Conservation (phyloP, 352 stramenopile species). For the Phytophthora litchii region DNA sequence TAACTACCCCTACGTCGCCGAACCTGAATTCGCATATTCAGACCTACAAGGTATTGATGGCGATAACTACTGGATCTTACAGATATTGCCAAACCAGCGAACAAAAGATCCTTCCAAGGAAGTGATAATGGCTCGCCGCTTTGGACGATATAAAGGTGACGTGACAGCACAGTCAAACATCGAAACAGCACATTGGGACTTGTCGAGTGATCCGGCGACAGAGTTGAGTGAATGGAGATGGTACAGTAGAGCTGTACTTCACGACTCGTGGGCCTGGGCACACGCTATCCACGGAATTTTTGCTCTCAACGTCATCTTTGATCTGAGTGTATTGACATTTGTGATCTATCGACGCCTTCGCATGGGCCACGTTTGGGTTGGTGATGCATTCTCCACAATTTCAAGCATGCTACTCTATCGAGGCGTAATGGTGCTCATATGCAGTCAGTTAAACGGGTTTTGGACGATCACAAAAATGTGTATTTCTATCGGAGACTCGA, state of each 20-base stretch:
- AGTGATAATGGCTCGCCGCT: constrained; percentile 36
- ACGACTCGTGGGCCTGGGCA: constrained; percentile 53
- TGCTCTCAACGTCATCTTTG: constrained; percentile 29
- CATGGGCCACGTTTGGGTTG: constrained; percentile 43
- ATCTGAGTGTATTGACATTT: constrained; percentile 36
- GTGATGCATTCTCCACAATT: constrained; percentile 46
- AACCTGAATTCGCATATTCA: constrained; percentile 24
- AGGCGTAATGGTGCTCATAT: constrained; percentile 38
- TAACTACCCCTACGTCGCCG: constrained; percentile 35
- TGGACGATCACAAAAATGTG: constrained; percentile 42
- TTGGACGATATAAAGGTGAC: constrained; percentile 40
- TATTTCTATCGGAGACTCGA: constrained; percentile 22
- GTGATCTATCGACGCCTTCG: constrained; percentile 38
- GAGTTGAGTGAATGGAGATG: constrained; percentile 38
- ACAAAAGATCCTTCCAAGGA: constrained; percentile 25
- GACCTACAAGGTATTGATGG: constrained; percentile 18
- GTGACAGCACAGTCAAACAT: constrained; percentile 48
- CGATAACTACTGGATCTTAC: constrained; percentile 32
- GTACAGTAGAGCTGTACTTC: constrained; percentile 35
- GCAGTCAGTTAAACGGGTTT: constrained; percentile 42
- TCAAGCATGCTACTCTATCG: constrained; percentile 40
- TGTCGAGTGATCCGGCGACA: constrained; percentile 23
- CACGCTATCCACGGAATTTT: constrained; percentile 45
- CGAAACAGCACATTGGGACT: constrained; percentile 32
- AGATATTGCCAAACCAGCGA: constrained; percentile 8